phyloP scores from a whole-genome alignment of 768 basidiomycete species.

The Boletus sp. region DNA sequence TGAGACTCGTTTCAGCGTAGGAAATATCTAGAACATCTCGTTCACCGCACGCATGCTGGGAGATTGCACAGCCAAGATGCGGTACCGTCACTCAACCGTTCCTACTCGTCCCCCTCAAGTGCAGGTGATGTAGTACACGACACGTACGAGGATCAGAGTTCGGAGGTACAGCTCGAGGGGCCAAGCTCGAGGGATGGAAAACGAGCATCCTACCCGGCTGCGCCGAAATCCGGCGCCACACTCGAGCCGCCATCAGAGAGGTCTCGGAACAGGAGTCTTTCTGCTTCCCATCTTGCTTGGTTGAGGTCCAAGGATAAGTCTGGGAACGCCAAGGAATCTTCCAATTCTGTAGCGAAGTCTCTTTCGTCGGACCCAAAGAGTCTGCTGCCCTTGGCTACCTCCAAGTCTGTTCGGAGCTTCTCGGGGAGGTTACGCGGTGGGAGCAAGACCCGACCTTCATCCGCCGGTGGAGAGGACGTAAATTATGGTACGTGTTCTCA shows the following conservation, averaged over 20 bases:
- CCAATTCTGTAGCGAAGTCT: constrained; percentile 7
- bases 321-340: constrained; percentile 12
- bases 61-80: constrained; percentile 83
- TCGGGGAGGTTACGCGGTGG: constrained; percentile 21
- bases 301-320: constrained; percentile 37
- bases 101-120: constrained; percentile 28
- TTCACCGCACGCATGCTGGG: constrained; percentile 68
- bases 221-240: constrained; percentile 1
- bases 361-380: constrained; percentile 19
- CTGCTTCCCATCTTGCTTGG: constrained; percentile 62
- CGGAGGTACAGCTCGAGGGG: neutral
- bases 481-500: constrained; percentile 17
- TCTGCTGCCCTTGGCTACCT: neutral
- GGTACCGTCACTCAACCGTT: constrained; percentile 36
- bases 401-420: constrained; percentile 17
- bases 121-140: neutral
- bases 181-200: constrained; percentile 16
- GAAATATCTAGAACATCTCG: constrained; percentile 72
- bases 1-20: constrained; percentile 48
- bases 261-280: constrained; percentile 49
- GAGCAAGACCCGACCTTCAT: constrained; percentile 23
- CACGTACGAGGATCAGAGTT: neutral
- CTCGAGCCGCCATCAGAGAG: constrained; percentile 23
- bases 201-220: constrained; percentile 20
- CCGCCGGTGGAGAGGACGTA: constrained; percentile 8